Percentiles rank a stretch among this genome's conserved stretches.
Evolutionary conservation across 495 filamentous ascomycete species (phyloP).

Genomic region (Evernia prunastri): DNA sequence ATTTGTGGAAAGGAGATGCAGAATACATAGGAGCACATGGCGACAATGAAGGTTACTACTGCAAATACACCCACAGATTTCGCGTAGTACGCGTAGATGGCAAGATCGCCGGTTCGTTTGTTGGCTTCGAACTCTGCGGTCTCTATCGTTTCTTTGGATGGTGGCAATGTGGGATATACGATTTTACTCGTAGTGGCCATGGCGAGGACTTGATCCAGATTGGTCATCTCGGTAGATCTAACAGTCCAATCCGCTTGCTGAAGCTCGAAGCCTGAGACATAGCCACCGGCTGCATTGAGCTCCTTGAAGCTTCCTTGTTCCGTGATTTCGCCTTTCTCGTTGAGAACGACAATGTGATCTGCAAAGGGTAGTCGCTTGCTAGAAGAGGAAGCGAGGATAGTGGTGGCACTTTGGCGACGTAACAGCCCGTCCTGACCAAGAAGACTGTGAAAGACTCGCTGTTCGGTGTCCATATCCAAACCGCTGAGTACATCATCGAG

Average conservation of each 20-base stretch:
- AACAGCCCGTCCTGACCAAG: constrained; percentile 51
- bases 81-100: constrained; percentile 56
- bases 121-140: constrained; percentile 29
- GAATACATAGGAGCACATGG: constrained; percentile 40
- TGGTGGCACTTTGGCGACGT: constrained; percentile 41
- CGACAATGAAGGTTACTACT: constrained; percentile 41
- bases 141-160: not conserved
- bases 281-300: constrained; percentile 41
- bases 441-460: constrained; percentile 51
- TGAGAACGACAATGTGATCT: constrained; percentile 48
- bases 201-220: constrained; percentile 10
- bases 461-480: constrained; percentile 54
- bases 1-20: constrained; percentile 45
- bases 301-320: constrained; percentile 49
- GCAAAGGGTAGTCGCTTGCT: constrained; percentile 43
- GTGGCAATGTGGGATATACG: not conserved
- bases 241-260: constrained; percentile 17
- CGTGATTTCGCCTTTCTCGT: constrained; percentile 36
- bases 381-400: constrained; percentile 48
- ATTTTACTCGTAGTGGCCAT: not conserved
- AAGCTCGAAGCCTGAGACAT: constrained; percentile 44
- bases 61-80: constrained; percentile 42
- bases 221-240: constrained; percentile 8
- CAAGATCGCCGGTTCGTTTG: constrained; percentile 44
- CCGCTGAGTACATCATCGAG: constrained; percentile 57